These are phyloP conservation scores for Laguncularia racemosa DNA, from an alignment of 345 rosid species.

Conservation along the genomic window DNA sequence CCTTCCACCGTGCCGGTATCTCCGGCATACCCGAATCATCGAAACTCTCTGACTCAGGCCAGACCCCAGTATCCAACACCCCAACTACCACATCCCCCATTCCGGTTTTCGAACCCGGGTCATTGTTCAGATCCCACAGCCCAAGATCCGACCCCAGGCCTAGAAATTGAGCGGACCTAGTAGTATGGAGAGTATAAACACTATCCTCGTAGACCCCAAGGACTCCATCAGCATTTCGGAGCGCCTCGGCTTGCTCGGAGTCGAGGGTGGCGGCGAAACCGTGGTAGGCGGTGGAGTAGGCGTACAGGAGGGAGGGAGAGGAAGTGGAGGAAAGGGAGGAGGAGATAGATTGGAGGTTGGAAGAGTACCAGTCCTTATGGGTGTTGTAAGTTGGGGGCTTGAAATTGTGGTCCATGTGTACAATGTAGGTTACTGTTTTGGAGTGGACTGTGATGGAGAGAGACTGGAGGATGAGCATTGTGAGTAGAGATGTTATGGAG, in stretches of 20 bases:
- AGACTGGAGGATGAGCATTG: slow-evolving; percentile 2
- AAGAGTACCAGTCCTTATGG: slow-evolving; percentile 69
- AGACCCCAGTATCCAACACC: slow-evolving; percentile 82
- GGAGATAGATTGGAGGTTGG: slow-evolving; percentile 48
- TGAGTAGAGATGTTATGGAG: neutral
- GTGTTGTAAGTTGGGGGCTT: slow-evolving; percentile 51
- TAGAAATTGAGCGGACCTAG: slow-evolving; percentile 69
- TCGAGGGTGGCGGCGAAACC: slow-evolving; percentile 75
- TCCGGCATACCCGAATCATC: slow-evolving; percentile 59
- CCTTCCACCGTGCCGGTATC: slow-evolving; percentile 66
- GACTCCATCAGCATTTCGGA: slow-evolving; percentile 45
- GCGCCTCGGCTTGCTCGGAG: slow-evolving; percentile 41
- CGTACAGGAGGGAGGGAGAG: slow-evolving; percentile 42
- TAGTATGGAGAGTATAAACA: slow-evolving; percentile 70
- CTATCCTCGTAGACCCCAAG: slow-evolving; percentile 74
- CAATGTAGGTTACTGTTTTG: slow-evolving; percentile 57
- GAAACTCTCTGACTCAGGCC: slow-evolving; percentile 77
- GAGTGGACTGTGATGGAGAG: slow-evolving; percentile 5
- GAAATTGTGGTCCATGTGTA: slow-evolving; percentile 53
- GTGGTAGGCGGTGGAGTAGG: slow-evolving; percentile 49
- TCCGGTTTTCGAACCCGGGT: slow-evolving; percentile 27
- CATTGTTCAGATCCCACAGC: slow-evolving; percentile 22
- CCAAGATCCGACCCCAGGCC: slow-evolving; percentile 56
- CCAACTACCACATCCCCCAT: slow-evolving; percentile 54
- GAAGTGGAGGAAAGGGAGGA: slow-evolving; percentile 17